Evolutionary conservation across 441 rosid genomes (phyloP).

Genomic region (Corymbia citriodora): DNA sequence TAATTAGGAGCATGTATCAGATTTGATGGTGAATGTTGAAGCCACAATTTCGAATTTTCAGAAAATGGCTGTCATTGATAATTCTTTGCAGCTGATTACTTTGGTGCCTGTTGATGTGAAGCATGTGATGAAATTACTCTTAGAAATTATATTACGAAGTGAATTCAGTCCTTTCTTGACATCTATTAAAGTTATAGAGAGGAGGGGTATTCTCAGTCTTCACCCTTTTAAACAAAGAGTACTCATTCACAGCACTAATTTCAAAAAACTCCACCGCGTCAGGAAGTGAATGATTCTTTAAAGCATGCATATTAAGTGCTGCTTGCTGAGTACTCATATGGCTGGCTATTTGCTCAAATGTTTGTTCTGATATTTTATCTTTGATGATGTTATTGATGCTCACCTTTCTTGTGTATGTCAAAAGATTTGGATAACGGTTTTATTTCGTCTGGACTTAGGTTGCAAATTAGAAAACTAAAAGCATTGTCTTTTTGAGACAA

Average conservation of each 20-base stretch:
- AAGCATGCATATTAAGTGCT: neutral
- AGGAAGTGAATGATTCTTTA: neutral
- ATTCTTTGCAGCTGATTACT: neutral
- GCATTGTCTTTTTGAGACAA: neutral
- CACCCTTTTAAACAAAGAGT: neutral
- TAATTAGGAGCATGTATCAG: neutral
- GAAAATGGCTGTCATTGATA: neutral
- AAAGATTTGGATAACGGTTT: neutral
- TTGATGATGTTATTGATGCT: neutral
- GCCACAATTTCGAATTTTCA: neutral
- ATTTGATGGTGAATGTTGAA: neutral
- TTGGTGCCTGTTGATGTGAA: neutral
- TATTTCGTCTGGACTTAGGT: neutral
- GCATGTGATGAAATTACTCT: neutral
- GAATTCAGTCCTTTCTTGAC: neutral
- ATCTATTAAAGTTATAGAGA: neutral
- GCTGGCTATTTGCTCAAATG: neutral
- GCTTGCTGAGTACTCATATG: neutral
- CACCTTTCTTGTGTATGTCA: neutral
- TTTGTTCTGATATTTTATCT: neutral
- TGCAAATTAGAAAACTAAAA: neutral
- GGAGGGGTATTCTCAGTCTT: neutral
- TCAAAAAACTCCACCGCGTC: neutral
- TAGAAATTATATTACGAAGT: neutral
- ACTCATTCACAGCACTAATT: neutral